Conservation (phyloP, 2,329 filamentous ascomycete genomes). For the Cladorrhinum sp. region DNA sequence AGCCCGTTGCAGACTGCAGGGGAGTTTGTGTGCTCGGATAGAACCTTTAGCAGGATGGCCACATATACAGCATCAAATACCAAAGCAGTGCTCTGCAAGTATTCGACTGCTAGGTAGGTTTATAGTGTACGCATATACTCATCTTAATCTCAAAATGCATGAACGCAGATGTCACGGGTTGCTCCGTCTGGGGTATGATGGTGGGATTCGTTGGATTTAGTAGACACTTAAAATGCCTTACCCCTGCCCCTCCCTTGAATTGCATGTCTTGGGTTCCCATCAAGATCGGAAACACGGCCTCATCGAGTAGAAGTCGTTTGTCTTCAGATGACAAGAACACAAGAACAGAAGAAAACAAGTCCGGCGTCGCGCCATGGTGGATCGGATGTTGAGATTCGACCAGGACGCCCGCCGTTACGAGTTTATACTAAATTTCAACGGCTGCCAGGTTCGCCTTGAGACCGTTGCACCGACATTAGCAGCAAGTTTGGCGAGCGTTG, state of each 20-base stretch:
- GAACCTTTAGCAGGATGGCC: too few relatives aligned
- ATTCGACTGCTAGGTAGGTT: not conserved
- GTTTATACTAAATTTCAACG: not conserved
- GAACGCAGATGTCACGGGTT: not conserved
- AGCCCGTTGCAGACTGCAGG: too few relatives aligned
- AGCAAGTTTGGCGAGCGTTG: not conserved
- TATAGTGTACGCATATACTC: too few relatives aligned
- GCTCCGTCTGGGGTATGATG: constrained; percentile 3
- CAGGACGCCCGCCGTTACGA: not conserved
- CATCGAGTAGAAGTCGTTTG: not conserved
- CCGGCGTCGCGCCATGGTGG: not conserved
- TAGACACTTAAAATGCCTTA: too few relatives aligned
- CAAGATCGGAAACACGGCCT: not conserved
- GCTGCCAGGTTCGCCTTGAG: not conserved
- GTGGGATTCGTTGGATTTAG: not conserved
- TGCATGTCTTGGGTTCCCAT: not conserved
- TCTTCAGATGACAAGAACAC: not conserved
- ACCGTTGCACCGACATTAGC: not conserved
- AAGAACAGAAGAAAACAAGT: not conserved
- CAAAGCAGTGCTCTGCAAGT: not conserved
- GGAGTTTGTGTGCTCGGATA: too few relatives aligned
- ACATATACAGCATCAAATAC: not conserved
- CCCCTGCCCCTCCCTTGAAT: not conserved
- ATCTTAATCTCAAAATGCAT: not conserved
- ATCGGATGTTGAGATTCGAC: not conserved